A percentile compares a stretch with the other conserved stretches of the same genome.
Evolutionary conservation across 257 asterid genomes (phyloP).

Genomic region (Nicotiana paniculata): DNA sequence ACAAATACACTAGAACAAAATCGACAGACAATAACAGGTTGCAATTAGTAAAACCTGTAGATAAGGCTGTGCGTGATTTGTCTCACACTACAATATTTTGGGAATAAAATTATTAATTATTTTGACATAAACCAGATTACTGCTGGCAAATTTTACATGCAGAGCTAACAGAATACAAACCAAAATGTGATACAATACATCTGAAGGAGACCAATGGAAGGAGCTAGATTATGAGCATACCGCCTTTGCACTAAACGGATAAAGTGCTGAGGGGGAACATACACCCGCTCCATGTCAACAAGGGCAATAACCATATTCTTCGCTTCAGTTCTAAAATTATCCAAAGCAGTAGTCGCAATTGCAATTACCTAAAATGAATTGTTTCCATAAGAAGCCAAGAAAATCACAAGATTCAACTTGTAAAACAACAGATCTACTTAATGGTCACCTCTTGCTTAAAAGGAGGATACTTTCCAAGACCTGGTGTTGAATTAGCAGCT

Average conservation of each 20-base stretch:
- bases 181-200: background rate
- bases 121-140: background rate
- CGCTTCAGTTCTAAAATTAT: slow-evolving; percentile 20
- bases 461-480: slow-evolving; percentile 98
- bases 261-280: slow-evolving; percentile 24
- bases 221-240: slow-evolving; percentile 30
- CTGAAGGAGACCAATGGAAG: background rate
- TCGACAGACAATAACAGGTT: background rate
- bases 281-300: slow-evolving; percentile 38
- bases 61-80: background rate
- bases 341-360: slow-evolving; percentile 21
- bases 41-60: background rate
- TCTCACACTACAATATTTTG: background rate
- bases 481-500: slow-evolving; percentile 95
- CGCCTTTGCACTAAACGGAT: slow-evolving; percentile 66
- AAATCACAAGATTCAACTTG: background rate
- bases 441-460: slow-evolving; percentile 82
- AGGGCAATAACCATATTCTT: slow-evolving; percentile 24
- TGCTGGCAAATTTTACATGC: background rate
- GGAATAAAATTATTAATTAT: background rate
- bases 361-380: slow-evolving; percentile 15
- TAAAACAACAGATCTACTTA: background rate
- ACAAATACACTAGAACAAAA: background rate
- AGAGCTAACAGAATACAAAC: background rate
- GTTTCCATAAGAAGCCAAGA: background rate